Evolutionary conservation across 305 asterid genomes (phyloP).

Genomic region (Rubia peregrina): DNA sequence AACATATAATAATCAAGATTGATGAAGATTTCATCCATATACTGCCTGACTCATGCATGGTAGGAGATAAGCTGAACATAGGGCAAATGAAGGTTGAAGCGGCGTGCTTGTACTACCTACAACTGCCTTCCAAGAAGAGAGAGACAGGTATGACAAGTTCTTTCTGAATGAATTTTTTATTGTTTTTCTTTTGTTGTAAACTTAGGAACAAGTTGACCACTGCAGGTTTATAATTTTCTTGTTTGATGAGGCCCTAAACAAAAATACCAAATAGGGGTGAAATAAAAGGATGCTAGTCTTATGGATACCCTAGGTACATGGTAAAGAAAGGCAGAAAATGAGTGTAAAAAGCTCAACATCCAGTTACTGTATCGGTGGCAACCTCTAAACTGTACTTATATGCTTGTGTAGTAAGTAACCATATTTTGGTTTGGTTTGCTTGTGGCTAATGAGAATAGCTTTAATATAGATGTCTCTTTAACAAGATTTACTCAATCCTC

Average conservation of each 20-base stretch:
- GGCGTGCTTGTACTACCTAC: conserved; percentile 80
- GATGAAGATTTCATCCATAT: conserved; percentile 48
- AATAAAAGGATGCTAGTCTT: not conserved
- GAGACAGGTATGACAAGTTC: conserved; percentile 48
- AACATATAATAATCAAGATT: conserved; percentile 48
- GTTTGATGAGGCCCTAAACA: not conserved
- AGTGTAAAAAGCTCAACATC: not conserved
- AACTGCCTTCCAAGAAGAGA: conserved; percentile 60
- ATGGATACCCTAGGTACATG: not conserved
- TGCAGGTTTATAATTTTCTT: not conserved
- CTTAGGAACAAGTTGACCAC: not conserved
- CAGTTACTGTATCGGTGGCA: not conserved
- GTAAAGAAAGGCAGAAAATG: not conserved
- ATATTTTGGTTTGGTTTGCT: not conserved
- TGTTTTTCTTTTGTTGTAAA: conserved; percentile 1
- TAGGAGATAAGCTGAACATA: conserved; percentile 44
- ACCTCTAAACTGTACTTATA: not conserved
- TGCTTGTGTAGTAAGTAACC: not conserved
- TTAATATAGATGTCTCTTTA: not conserved
- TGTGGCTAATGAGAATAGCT: not conserved
- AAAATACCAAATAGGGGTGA: not conserved
- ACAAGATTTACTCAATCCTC: conserved; percentile 1
- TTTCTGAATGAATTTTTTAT: not conserved
- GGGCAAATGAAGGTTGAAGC: conserved; percentile 72
- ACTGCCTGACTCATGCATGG: conserved; percentile 36